Base-by-base conservation (phyloP, 2,329 filamentous ascomycete genomes). In the Sarocladium kiliense region DNA sequence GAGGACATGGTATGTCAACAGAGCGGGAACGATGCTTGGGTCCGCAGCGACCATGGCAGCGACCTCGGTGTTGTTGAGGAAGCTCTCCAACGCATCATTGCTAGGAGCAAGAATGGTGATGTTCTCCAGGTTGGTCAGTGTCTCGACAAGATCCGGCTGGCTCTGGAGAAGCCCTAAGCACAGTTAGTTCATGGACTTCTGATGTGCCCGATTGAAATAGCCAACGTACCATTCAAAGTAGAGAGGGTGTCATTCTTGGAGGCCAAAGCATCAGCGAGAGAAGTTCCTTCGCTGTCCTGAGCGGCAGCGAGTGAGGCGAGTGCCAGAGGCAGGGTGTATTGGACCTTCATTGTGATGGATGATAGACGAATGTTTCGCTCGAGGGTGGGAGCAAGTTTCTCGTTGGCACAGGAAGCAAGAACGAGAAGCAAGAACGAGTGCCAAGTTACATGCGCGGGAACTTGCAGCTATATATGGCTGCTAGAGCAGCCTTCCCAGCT, bases 1-100 rank as follows among this genome's bases (percentile, higher is more conserved):
- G 49, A 85, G 68, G 45, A 85, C 75, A 64, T 86, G 82, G 69
- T 86, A 86, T 27, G 74, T 65, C 4, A 86, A 72, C 36, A 85
- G 72, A 23, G 65, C 65, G 21, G 68, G 64, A 18, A 73, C 63
- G 10, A 79, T 66, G 51, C 68, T 65, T 42, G 65, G 57, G 57
- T 76, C 68, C 2, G 76, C 67, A 4, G 67, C 62, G 3, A 68
- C 65, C 58, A 68, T 72, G 3, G 76, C 61, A 56, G 73, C 72
- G 23, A 67, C 63, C 27, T 77, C 57, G 3, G 69, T 71, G n/a
- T 72, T 74, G 55, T 71, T 75, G 19, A 72, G 71, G 54, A 81
- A 77, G 37, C 71, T 69, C 50, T 74, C 68, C 68, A 84, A 79
- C 11, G 80, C 80, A 3, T 71, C 70, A 60, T 82, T 81, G 64